Evolutionary conservation across 2,329 filamentous ascomycete genomes (phyloP), one percentile per base, ranked within the genome.

Genomic region (Xylariaceae sp.): DNA sequence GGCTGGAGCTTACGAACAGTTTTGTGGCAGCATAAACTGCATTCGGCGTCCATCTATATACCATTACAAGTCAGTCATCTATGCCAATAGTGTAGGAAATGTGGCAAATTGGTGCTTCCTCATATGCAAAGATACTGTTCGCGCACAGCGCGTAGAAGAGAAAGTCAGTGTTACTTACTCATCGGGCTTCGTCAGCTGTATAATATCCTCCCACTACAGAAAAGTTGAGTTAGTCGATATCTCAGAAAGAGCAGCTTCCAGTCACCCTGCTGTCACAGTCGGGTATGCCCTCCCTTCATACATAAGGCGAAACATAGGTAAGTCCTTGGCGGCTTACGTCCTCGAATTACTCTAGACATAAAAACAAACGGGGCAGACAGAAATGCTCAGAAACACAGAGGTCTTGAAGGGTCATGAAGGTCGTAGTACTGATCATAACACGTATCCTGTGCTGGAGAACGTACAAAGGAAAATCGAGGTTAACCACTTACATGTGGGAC

Each of bases 1-100:
- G 88, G 65, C 89, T 92, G 49, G 85, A 83, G 1, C 92, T 92
- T 32, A 95, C 87, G 72, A 97, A 99, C 60, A 99, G 89, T 62
- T 88, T 86, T 15, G 92, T 97, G 19, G 89, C 92, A 65, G 92
- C 90, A 70, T 90, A 96, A 63, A 87, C 83, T 44, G 90, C 86
- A 66, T 94, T 89, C 6, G 88, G 79, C 1, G 88, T 89, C 76
- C 75, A 77, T 47, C 72, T 58, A 9, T 43, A 50, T 16, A 26
- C 26, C 12, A n/a, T 44, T 4, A 41, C 5, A 19, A 10, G 29
- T 57, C 21, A 57, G 52, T 30, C 30, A 44, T 36, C 2, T 44
- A 40, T 10, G 6, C 2, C 1, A 10, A 10, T 12, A 16, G 9
- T n/a, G 34, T 7, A 10, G 15, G 15, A 37, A 9, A 10, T 12